Evolutionary conservation across 805 yeast genomes (phyloP).

Genomic region (Wickerhamiella dianesei): DNA sequence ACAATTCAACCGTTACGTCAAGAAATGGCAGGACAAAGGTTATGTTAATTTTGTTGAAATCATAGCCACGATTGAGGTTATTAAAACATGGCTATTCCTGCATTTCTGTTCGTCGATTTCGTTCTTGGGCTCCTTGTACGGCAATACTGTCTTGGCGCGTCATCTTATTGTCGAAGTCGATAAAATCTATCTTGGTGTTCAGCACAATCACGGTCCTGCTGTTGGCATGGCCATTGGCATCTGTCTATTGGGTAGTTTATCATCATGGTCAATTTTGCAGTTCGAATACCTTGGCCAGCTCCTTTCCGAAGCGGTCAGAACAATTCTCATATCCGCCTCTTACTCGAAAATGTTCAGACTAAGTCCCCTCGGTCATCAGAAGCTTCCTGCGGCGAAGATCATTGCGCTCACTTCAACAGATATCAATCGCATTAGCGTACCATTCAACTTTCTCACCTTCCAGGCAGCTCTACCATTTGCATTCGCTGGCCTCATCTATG

Average conservation of each 20-base stretch:
- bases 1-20: constrained; percentile 11
- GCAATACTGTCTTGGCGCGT: constrained; percentile 17
- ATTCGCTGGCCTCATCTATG: constrained; percentile 37
- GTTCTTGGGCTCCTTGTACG: constrained; percentile 15
- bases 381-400: constrained; percentile 54
- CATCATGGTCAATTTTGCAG: constrained; percentile 43
- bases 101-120: constrained; percentile 2
- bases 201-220: constrained; percentile 35
- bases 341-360: constrained; percentile 54
- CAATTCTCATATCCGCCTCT: constrained; percentile 56
- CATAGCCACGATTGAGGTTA: constrained; percentile 9
- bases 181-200: constrained; percentile 11
- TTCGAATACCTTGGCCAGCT: constrained; percentile 47
- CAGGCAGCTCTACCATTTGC: constrained; percentile 23
- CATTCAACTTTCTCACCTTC: constrained; percentile 28
- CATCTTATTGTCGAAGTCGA: constrained; percentile 10
- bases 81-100: constrained; percentile 10
- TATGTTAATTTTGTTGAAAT: constrained; percentile 17
- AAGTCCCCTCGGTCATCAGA: constrained; percentile 41
- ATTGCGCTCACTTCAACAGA: constrained; percentile 75
- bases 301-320: constrained; percentile 59
- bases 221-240: constrained; percentile 67
- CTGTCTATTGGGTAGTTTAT: constrained; percentile 37
- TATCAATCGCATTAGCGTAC: constrained; percentile 43
- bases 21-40: constrained; percentile 5